Evolutionary conservation across 768 basidiomycete species (phyloP).

Genomic region (Suillus ampliporus): DNA sequence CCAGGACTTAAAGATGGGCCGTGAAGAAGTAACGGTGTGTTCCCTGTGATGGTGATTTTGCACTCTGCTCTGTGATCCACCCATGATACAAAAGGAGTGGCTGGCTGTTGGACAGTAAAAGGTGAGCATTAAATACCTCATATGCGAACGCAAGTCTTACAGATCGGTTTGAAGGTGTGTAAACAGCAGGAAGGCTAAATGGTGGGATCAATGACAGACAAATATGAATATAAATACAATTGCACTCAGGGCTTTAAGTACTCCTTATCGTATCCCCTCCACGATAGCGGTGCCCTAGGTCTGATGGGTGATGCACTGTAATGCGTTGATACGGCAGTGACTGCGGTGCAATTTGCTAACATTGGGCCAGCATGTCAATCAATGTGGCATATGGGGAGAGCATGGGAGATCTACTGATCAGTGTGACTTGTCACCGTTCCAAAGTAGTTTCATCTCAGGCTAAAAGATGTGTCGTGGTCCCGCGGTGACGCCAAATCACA

Average conservation of each 20-base stretch:
- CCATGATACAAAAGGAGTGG: slow-evolving; percentile 13
- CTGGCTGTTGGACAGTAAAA: neutral
- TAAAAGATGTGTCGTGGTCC: neutral
- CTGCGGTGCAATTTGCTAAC: neutral
- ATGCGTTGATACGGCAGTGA: too few species aligned
- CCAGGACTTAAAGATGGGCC: slow-evolving; percentile 2
- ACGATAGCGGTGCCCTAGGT: neutral
- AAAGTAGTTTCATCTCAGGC: neutral
- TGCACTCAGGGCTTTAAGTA: neutral
- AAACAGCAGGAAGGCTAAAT: neutral
- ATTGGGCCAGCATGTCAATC: neutral
- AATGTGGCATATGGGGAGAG: neutral
- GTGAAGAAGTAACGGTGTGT: slow-evolving; percentile 3
- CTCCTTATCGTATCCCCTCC: neutral
- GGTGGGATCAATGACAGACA: neutral
- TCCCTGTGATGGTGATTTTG: neutral
- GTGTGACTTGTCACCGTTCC: neutral
- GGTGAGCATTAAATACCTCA: neutral
- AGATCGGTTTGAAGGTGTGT: neutral
- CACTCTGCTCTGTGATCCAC: slow-evolving; percentile 20
- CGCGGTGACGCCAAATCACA: neutral
- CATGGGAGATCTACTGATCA: neutral
- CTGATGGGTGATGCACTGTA: neutral
- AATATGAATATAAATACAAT: neutral
- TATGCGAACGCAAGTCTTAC: neutral